Percentiles rank a stretch among this genome's conserved stretches.
These are phyloP conservation scores for Eleusine indica DNA, from an alignment of 176 grass and related monocot genomes.

Conservation along the genomic window DNA sequence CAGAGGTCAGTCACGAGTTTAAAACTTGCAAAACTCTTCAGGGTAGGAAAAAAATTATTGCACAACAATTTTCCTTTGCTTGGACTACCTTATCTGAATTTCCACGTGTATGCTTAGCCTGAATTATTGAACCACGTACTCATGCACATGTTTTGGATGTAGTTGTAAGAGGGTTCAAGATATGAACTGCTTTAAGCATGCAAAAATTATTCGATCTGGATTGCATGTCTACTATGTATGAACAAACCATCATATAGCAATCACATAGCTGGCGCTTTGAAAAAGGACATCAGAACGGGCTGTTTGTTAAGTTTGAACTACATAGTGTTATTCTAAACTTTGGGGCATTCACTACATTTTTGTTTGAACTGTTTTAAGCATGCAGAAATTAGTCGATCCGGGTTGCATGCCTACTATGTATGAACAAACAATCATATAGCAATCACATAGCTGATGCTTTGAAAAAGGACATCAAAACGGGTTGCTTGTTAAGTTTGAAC, in stretches of 20 bases:
- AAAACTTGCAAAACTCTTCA: conserved; percentile 24
- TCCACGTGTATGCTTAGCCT: neutral
- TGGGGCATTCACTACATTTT: no score
- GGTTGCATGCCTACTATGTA: neutral
- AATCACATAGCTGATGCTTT: neutral
- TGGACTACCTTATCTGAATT: conserved; percentile 10
- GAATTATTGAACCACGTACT: neutral
- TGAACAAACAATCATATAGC: conserved; percentile 1
- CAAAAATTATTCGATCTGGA: conserved; percentile 1
- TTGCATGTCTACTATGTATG: neutral
- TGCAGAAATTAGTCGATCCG: neutral
- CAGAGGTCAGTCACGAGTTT: conserved; percentile 49
- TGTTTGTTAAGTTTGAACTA: neutral
- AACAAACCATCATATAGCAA: conserved; percentile 12
- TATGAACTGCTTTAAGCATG: conserved; percentile 18
- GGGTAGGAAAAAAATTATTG: neutral
- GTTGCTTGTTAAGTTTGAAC: neutral
- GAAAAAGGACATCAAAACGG: neutral
- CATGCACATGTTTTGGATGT: neutral
- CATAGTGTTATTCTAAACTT: neutral
- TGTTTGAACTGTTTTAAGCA: conserved; percentile 15
- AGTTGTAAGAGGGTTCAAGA: conserved; percentile 1
- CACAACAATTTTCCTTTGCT: neutral
- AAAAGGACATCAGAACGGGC: neutral
- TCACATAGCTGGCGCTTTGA: neutral